phyloP scores from a whole-genome alignment of 768 basidiomycete genomes.

The Chalciporus sphaerocephalus region DNA sequence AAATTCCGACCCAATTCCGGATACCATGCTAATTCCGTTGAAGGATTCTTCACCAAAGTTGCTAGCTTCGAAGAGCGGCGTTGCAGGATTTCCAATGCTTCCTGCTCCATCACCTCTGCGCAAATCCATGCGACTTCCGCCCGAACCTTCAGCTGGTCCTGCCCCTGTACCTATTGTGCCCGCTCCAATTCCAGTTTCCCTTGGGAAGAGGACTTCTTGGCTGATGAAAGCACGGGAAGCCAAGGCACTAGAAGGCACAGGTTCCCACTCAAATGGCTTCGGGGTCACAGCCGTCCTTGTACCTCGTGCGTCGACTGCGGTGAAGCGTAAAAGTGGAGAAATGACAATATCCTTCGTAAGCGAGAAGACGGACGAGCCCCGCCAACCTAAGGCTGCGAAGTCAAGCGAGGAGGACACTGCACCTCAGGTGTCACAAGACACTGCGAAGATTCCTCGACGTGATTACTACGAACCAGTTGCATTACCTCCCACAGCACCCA shows the following conservation, averaged over 20 bases:
- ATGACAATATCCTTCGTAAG: conserved; percentile 21
- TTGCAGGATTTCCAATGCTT: conserved; percentile 54
- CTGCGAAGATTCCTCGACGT: conserved; percentile 5
- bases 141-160: conserved; percentile 40
- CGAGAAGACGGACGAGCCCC: conserved; percentile 38
- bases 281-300: conserved; percentile 4
- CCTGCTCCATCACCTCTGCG: conserved; percentile 66
- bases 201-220: conserved; percentile 76
- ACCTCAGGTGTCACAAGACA: conserved; percentile 13
- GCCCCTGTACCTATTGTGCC: conserved; percentile 36
- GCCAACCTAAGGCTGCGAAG: conserved; percentile 49
- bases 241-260: conserved; percentile 55
- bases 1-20: conserved; percentile 2
- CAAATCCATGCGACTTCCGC: conserved; percentile 55
- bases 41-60: conserved; percentile 30
- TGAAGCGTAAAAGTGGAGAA: conserved; percentile 69
- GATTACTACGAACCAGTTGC: not conserved
- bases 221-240: conserved; percentile 71
- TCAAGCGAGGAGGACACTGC: conserved; percentile 34
- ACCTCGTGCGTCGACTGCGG: conserved; percentile 22
- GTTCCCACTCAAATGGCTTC: conserved; percentile 27
- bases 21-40: conserved; percentile 33
- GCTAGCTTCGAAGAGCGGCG: conserved; percentile 37
- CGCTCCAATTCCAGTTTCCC: conserved; percentile 29
- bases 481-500: not conserved